Conservation (phyloP, 768 basidiomycete species). For the Sarcomyxa edulis region DNA sequence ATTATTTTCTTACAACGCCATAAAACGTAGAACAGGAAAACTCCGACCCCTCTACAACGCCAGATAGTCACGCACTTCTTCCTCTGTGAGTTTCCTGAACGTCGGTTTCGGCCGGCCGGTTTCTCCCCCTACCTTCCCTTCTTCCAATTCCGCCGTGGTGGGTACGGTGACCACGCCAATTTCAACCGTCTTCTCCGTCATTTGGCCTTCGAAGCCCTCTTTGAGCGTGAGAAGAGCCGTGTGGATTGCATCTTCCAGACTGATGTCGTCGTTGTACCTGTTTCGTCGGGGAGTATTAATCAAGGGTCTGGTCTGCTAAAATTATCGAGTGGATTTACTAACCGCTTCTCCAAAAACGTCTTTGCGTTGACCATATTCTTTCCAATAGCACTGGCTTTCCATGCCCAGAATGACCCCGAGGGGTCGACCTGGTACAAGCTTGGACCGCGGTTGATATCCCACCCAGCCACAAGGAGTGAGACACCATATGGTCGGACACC, state of each 20-base stretch:
- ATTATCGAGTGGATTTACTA: conserved; percentile 24
- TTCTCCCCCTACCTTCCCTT: conserved; percentile 62
- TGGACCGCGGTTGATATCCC: conserved; percentile 91
- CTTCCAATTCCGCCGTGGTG: conserved; percentile 61
- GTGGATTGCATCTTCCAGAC: conserved; percentile 97
- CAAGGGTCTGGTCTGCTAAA: conserved; percentile 12
- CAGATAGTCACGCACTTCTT: conserved; percentile 95
- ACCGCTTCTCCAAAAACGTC: conserved; percentile 99
- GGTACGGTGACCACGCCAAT: conserved; percentile 95
- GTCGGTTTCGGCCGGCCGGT: conserved; percentile 76
- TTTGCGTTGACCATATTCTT: conserved; percentile 99
- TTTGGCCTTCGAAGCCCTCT: conserved; percentile 99
- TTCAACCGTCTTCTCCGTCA: conserved; percentile 99
- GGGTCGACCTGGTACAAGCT: conserved; percentile 99
- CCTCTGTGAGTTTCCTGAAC: conserved; percentile 93
- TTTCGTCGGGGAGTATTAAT: conserved; percentile 14
- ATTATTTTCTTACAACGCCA: too few relatives aligned
- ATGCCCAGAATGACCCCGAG: conserved; percentile 98
- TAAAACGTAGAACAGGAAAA: conserved; percentile 2
- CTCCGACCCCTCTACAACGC: conserved; percentile 52
- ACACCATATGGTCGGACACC: conserved; percentile 99
- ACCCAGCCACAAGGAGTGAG: conserved; percentile 94
- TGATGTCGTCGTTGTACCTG: conserved; percentile 99
- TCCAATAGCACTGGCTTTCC: conserved; percentile 99
- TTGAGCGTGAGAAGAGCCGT: conserved; percentile 96